These are phyloP conservation scores for Podaxis pistillaris DNA, from an alignment of 768 basidiomycete genomes.

Conservation along the genomic window DNA sequence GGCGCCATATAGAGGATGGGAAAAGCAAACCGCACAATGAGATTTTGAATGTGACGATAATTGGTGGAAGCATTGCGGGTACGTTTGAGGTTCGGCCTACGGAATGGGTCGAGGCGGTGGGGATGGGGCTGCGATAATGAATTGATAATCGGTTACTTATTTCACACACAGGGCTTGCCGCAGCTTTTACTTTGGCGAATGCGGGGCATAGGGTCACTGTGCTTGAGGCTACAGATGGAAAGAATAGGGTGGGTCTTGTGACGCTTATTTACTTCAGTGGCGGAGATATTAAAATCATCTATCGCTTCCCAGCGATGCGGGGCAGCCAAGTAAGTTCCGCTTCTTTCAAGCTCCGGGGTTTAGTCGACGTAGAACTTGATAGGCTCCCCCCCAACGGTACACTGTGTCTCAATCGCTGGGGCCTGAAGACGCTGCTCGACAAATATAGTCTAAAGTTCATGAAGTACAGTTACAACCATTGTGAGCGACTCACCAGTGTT, in stretches of 20 bases:
- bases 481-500: neutral
- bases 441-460: slow-evolving; percentile 6
- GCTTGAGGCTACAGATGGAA: slow-evolving; percentile 46
- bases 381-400: slow-evolving; percentile 10
- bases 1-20: slow-evolving; percentile 13
- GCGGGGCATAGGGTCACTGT: slow-evolving; percentile 62
- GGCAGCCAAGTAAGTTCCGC: neutral
- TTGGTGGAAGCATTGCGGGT: slow-evolving; percentile 48
- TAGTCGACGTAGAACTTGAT: neutral
- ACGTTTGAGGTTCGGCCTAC: slow-evolving; percentile 14
- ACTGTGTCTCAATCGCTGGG: slow-evolving; percentile 5
- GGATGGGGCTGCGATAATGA: neutral
- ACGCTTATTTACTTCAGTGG: slow-evolving; percentile 21
- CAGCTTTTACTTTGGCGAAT: slow-evolving; percentile 51
- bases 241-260: slow-evolving; percentile 33
- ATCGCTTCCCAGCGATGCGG: slow-evolving; percentile 1
- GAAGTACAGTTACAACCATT: neutral
- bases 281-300: slow-evolving; percentile 35
- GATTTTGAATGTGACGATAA: slow-evolving; percentile 36
- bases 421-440: slow-evolving; percentile 4
- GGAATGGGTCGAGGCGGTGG: neutral
- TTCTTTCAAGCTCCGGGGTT: neutral
- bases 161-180: slow-evolving; percentile 40
- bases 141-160: neutral
- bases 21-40: neutral